A percentile compares a stretch with the other conserved stretches of the same genome.
phyloP scores from a whole-genome alignment of 2,329 filamentous ascomycete species.

The Ascocoryne sarcoides region DNA sequence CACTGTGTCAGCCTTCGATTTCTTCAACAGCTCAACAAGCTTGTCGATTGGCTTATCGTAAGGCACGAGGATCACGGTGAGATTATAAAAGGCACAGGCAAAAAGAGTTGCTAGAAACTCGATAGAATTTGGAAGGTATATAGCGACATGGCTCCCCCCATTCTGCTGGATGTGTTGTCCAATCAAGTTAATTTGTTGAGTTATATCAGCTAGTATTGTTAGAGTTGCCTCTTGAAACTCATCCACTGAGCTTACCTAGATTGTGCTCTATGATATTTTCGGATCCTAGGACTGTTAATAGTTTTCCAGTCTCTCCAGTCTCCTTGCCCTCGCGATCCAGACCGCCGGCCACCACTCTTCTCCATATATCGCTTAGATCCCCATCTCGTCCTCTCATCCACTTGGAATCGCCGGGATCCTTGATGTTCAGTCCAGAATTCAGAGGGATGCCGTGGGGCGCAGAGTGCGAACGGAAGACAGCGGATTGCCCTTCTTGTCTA shows the following conservation, averaged over 20 bases:
- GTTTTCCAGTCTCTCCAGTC: conserved; percentile 54
- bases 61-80: conserved; percentile 77
- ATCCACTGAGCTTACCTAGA: conserved; percentile 47
- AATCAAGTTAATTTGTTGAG: conserved; percentile 78
- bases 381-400: conserved; percentile 80
- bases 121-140: conserved; percentile 88
- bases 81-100: conserved; percentile 74
- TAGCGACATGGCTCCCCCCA: conserved; percentile 67
- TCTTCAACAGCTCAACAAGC: conserved; percentile 62
- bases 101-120: conserved; percentile 79
- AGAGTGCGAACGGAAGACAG: conserved; percentile 75
- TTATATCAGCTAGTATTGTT: conserved; percentile 53
- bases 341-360: conserved; percentile 56
- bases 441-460: conserved; percentile 79
- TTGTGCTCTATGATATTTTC: conserved; percentile 67
- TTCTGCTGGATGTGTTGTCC: conserved; percentile 67
- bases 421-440: conserved; percentile 70
- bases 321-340: conserved; percentile 52
- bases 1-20: conserved; percentile 69
- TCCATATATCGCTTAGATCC: conserved; percentile 88
- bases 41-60: conserved; percentile 65
- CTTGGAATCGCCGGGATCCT: conserved; percentile 68
- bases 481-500: conserved; percentile 75
- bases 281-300: conserved; percentile 72
- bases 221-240: conserved; percentile 4